Conservation (phyloP, 169 alveolate species). For the Plasmodium reichenowi region DNA sequence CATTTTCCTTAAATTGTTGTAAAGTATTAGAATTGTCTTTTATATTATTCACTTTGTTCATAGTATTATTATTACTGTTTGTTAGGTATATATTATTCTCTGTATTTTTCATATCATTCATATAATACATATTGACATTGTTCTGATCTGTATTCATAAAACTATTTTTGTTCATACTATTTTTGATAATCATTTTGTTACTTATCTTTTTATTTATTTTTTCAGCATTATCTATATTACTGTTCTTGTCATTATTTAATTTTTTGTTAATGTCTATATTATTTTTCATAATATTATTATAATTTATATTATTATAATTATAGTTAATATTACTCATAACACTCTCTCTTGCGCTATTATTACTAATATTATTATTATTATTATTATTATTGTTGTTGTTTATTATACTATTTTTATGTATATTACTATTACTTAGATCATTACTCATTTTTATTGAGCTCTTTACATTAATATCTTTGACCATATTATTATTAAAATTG, state of each 20-base stretch:
- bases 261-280: constrained; percentile 47
- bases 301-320: constrained; percentile 58
- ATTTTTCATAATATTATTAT: constrained; percentile 28
- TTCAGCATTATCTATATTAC: constrained; percentile 22
- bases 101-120: constrained; percentile 50
- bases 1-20: constrained; percentile 42
- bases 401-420: neutral
- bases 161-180: constrained; percentile 34
- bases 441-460: neutral
- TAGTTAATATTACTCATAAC: constrained; percentile 53
- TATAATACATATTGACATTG: constrained; percentile 25
- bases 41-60: constrained; percentile 27
- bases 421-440: neutral
- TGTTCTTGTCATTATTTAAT: constrained; percentile 9
- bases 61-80: neutral
- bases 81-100: constrained; percentile 25
- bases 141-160: constrained; percentile 20
- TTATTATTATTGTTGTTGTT: neutral
- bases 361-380: constrained; percentile 11
- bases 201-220: constrained; percentile 1
- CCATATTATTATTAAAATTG: neutral
- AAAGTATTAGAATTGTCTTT: constrained; percentile 35
- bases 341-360: constrained; percentile 18
- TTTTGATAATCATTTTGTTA: constrained; percentile 35
- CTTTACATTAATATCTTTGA: constrained; percentile 21